These are phyloP conservation scores for Sonneratia alba DNA, from an alignment of 345 rosid genomes.

Conservation along the genomic window DNA sequence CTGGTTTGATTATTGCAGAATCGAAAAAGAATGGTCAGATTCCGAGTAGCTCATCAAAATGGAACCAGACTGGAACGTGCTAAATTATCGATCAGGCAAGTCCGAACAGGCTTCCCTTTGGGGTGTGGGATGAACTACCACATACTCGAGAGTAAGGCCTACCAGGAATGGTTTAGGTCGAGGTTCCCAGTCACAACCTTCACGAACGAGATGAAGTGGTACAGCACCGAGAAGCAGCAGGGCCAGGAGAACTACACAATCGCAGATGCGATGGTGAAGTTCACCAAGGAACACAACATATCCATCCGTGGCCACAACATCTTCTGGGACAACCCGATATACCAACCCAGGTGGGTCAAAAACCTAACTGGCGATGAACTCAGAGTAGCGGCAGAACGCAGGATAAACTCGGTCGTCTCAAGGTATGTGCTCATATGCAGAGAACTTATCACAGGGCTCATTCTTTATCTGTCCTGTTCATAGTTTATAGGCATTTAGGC, in stretches of 20 bases:
- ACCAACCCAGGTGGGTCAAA: conserved; percentile 65
- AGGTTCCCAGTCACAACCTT: conserved; percentile 61
- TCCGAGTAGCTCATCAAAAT: conserved; percentile 37
- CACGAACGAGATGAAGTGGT: conserved; percentile 93
- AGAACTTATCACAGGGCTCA: too few species aligned
- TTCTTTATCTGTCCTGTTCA: too few species aligned
- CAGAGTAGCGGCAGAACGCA: conserved; percentile 27
- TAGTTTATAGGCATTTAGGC: too few species aligned
- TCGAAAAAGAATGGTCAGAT: conserved; percentile 49
- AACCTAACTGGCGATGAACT: conserved; percentile 31
- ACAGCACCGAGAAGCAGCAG: conserved; percentile 46
- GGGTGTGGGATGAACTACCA: conserved; percentile 67
- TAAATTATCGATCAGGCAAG: conserved; percentile 34
- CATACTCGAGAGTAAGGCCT: conserved; percentile 43
- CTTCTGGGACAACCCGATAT: conserved; percentile 57
- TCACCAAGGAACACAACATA: conserved; percentile 33
- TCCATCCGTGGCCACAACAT: conserved; percentile 70
- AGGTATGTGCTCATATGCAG: neutral
- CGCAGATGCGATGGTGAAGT: conserved; percentile 59
- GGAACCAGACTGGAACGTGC: conserved; percentile 41
- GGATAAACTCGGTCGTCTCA: conserved; percentile 53
- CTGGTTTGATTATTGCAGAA: conserved; percentile 24
- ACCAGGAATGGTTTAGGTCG: conserved; percentile 62
- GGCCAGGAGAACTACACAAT: conserved; percentile 57
- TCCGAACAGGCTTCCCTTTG: conserved; percentile 38